Percentiles rank a stretch among this genome's conserved stretches.
These are phyloP conservation scores for Ilyonectria robusta DNA, from an alignment of 2,329 filamentous ascomycete genomes.

Conservation along the genomic window DNA sequence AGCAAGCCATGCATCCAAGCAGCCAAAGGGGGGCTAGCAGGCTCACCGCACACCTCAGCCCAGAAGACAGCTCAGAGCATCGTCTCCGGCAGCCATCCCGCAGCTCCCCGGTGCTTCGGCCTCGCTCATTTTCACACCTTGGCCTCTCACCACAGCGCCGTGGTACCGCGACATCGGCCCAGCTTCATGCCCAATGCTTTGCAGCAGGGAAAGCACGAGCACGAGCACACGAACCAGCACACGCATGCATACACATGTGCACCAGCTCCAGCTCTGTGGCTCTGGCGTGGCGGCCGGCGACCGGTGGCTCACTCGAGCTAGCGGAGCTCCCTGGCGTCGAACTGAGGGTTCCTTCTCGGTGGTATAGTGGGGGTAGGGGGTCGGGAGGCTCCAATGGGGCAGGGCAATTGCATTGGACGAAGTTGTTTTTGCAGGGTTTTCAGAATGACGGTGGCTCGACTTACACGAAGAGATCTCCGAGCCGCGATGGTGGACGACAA, in stretches of 20 bases:
- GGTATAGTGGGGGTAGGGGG: constrained; percentile 45
- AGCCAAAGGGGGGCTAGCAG: not conserved
- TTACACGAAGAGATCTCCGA: constrained; percentile 42
- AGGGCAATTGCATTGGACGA: constrained; percentile 32
- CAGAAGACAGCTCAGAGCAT: constrained; percentile 29
- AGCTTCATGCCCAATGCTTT: constrained; percentile 1
- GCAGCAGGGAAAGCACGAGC: not conserved
- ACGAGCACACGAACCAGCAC: not conserved
- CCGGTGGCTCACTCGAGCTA: constrained; percentile 42
- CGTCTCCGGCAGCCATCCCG: constrained; percentile 31
- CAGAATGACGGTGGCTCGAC: constrained; percentile 39
- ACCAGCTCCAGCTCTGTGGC: constrained; percentile 21
- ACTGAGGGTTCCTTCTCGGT: constrained; percentile 42
- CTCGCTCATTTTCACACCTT: constrained; percentile 3
- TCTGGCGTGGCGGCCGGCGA: constrained; percentile 1
- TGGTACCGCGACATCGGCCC: constrained; percentile 6
- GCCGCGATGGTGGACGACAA: constrained; percentile 40
- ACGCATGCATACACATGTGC: not conserved
- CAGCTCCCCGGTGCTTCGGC: constrained; percentile 43
- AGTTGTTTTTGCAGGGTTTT: constrained; percentile 39
- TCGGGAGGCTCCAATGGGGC: constrained; percentile 32
- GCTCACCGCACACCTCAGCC: constrained; percentile 47
- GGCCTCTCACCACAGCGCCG: not conserved
- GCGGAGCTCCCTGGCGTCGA: constrained; percentile 42
- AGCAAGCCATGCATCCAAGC: not conserved